These are phyloP conservation scores for Camellia granthamiana DNA, from an alignment of 148 eudicot genomes.

Conservation along the genomic window DNA sequence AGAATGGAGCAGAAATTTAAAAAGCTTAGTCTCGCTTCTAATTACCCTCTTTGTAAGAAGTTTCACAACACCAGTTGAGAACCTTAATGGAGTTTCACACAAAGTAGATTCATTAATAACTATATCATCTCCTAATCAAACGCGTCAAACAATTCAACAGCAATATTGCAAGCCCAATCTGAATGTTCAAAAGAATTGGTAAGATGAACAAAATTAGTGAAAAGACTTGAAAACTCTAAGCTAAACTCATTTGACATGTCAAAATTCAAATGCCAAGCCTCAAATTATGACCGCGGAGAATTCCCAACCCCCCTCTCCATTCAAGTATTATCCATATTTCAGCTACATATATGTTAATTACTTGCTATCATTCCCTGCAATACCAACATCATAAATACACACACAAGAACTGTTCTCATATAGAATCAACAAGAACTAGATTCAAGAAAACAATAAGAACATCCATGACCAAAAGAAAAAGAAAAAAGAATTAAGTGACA, in stretches of 20 bases:
- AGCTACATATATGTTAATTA: neutral
- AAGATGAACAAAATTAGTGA: neutral
- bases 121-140: neutral
- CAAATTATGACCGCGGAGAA: too few species aligned
- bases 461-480: neutral
- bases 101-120: neutral
- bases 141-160: too few species aligned
- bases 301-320: too few species aligned
- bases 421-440: conserved; percentile 3
- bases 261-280: neutral
- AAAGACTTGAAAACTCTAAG: neutral
- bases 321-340: too few species aligned
- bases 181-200: neutral
- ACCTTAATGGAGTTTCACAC: neutral
- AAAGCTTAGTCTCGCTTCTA: neutral
- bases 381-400: neutral
- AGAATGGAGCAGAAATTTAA: neutral
- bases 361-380: neutral
- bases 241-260: neutral
- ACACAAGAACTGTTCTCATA: neutral
- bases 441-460: neutral
- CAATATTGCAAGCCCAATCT: neutral
- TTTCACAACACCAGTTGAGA: too few species aligned
- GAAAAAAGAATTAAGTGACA: neutral
- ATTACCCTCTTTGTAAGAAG: neutral